Base-by-base conservation (phyloP, 2,329 filamentous ascomycete species). In the Lasiodiplodia citricola region DNA sequence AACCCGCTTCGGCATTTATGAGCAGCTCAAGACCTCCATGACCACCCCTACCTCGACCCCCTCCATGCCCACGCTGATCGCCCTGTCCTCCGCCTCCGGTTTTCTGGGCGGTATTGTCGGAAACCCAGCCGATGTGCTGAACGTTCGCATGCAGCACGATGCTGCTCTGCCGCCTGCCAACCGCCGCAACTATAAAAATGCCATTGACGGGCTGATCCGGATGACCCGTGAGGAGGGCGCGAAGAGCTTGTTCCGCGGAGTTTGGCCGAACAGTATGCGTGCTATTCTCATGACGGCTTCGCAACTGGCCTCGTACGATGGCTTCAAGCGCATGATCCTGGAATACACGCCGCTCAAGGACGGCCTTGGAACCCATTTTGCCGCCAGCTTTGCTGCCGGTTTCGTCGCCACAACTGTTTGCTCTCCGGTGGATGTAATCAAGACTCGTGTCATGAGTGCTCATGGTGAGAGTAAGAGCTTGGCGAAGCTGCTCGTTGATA, bases 131-230 rank as follows among this genome's bases (percentile, higher is more conserved):
- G 96, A 99, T 79, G 94, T 99, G 41, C 86, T 97, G 76, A 99
- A 99, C 81, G 96, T 99, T 62, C 93, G 96, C 73, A 99, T 99
- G 96, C 96, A 99, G 83, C 93, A 97, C 81, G 96, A 91, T 74
- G 90, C 92, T 2, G 89, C 93, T 0, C 88, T 97, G 1, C 92
- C 94, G 0, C 75, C 82, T 0, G 86, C 86, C 5, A 84, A 96
- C 76, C 89, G 93, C 58, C 88, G 95, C 68, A 96, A 97, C 80
- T 99, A 99, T 83, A 91, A 89, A 71, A 88, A 98, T 79, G 96
- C 94, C 3, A 80, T 97, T 58, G 91, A 98, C 77, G 96, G 96
- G 35, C 85, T 98, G 75, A 82, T 92, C 31, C 90, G 93, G 72
- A 97, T 98, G 92, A 87, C 90, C n/a, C 87, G 91, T 68, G 89